Conservation (phyloP, 2,329 filamentous ascomycete species). For the Thelonectria rubi region DNA sequence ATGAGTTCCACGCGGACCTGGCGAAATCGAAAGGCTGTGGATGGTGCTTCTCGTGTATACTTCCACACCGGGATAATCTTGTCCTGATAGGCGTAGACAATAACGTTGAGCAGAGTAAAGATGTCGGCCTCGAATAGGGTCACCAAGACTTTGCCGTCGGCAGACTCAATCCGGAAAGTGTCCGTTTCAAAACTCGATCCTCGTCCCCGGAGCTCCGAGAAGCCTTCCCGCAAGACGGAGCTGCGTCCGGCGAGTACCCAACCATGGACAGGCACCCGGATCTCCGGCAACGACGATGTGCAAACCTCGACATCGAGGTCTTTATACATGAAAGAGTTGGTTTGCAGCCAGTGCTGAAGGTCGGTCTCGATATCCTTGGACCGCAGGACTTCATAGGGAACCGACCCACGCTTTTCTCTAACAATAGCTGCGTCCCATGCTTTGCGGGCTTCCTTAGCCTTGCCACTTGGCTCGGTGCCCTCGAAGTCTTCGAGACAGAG, state of each 20-base stretch:
- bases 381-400: slow-evolving; percentile 64
- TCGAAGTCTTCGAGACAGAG: slow-evolving; percentile 72
- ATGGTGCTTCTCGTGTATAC: slow-evolving; percentile 71
- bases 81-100: slow-evolving; percentile 84
- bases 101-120: slow-evolving; percentile 80
- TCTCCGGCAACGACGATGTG: slow-evolving; percentile 70
- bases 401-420: slow-evolving; percentile 58
- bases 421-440: slow-evolving; percentile 45
- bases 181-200: slow-evolving; percentile 41
- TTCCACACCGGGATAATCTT: slow-evolving; percentile 87
- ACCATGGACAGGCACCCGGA: slow-evolving; percentile 81
- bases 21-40: slow-evolving; percentile 76
- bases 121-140: slow-evolving; percentile 77
- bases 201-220: slow-evolving; percentile 63
- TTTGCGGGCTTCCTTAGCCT: slow-evolving; percentile 53
- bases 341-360: slow-evolving; percentile 59
- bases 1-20: slow-evolving; percentile 87
- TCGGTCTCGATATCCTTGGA: slow-evolving; percentile 74
- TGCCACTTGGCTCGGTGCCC: slow-evolving; percentile 48
- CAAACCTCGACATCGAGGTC: slow-evolving; percentile 57
- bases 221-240: slow-evolving; percentile 68
- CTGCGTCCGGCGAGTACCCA: slow-evolving; percentile 84
- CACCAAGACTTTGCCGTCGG: slow-evolving; percentile 63
- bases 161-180: slow-evolving; percentile 47
- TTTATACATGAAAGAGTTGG: slow-evolving; percentile 50